Base-by-base conservation (phyloP, 169 alveolate genomes). In the Plasmodium gaboni region DNA sequence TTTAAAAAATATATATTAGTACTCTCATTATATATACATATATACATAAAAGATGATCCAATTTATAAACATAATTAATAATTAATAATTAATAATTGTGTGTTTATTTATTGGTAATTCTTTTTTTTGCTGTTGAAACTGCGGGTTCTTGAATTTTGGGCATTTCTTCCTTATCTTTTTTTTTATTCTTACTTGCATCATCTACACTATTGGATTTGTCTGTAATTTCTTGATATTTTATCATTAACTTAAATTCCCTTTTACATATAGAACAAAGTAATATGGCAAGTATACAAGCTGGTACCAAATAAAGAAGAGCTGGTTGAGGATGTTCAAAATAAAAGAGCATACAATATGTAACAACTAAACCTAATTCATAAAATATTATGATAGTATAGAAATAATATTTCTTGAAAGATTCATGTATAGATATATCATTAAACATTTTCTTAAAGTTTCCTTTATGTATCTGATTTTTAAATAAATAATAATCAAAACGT, bases 221-320 rank as follows among this genome's bases (percentile, higher is more conserved):
- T 24, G 91, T 83, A 55, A 83, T 44, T 83, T 83, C 91, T 73
- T 83, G 91, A 71, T 83, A 83, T 51, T 83, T 83, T 5, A 83
- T 61, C 91, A 83, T 83, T 2, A 57, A 50, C 57, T 68, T 69
- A 69, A 73, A 88, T 65, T 92, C 88, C 51, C 48, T 83, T 80
- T 92, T 92, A 22, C 64, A 80, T 48, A 78, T 15, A 9, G 93
- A 85, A 15, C 94, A 92, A 0, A 74, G 71, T 17, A 92, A 28
- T 61, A 92, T 63, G 17, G 93, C 88, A 15, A 94, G 48, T 74
- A 97, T 68, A 80, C 97, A 94, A 17, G 96, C 94, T 13, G 99
- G 99, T 12, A 96, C 98, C 13, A 97, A 89, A 83, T 95, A 97
- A 26, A 97, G 93, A 17, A 97, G 92, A 42, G 99, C 99, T 46